Evolutionary conservation across 1,284 basidiomycete genomes (phyloP).

Genomic region (Trametes versicolor): DNA sequence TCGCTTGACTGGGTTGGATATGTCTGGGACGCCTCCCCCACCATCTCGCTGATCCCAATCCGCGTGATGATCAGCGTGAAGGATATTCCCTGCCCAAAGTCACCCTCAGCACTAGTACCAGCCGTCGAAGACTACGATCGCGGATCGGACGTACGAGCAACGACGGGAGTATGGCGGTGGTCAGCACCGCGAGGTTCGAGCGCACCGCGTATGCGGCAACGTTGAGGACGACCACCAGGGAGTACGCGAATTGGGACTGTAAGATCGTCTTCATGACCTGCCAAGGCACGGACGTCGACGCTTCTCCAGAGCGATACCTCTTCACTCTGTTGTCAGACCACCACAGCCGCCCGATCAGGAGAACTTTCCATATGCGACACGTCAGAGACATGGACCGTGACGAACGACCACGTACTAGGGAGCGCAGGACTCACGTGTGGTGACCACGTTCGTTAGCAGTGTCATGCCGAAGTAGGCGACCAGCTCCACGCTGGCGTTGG

Average conservation of each 20-base stretch:
- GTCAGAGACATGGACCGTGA: too few relatives aligned
- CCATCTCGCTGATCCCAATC: slow-evolving; percentile 2
- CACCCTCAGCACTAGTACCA: background rate
- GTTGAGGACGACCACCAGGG: background rate
- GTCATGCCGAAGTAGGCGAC: background rate
- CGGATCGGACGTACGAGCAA: background rate
- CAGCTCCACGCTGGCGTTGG: background rate
- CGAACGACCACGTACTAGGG: too few relatives aligned
- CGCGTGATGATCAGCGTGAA: slow-evolving; percentile 14
- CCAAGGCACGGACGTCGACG: background rate
- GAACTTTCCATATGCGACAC: background rate
- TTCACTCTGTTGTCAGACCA: background rate
- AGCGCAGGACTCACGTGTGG: background rate
- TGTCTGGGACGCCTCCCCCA: background rate
- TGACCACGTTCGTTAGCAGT: background rate
- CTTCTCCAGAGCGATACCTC: background rate
- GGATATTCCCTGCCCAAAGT: background rate
- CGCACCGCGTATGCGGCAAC: background rate
- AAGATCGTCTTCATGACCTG: background rate
- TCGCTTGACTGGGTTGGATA: background rate
- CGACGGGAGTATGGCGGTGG: background rate
- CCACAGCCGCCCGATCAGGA: background rate
- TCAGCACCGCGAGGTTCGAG: background rate
- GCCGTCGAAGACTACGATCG: background rate
- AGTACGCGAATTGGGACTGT: background rate